These are phyloP conservation scores for Pseudotsuga menziesii DNA, from an alignment of 75 land plant genomes.

Conservation along the genomic window DNA sequence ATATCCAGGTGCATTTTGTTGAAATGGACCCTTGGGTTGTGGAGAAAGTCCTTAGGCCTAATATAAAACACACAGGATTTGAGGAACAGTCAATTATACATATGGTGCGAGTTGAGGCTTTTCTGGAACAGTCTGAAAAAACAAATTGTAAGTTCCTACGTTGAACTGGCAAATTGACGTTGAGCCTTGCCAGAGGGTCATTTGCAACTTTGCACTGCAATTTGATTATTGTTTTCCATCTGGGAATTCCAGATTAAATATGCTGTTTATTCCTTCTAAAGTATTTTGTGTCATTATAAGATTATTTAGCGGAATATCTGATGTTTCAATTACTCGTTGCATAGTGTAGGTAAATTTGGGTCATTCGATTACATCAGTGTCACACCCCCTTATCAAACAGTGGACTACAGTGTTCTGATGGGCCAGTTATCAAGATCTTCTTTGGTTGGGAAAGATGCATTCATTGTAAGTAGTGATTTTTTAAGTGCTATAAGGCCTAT, in stretches of 20 bases:
- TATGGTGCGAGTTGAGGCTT: slow-evolving; percentile 61
- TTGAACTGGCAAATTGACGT: neutral
- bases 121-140: slow-evolving; percentile 55
- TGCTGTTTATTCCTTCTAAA: neutral
- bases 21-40: slow-evolving; percentile 99
- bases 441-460: slow-evolving; percentile 70
- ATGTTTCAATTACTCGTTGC: neutral
- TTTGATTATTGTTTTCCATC: slow-evolving; percentile 8
- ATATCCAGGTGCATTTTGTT: slow-evolving; percentile 83
- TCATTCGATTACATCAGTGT: slow-evolving; percentile 93
- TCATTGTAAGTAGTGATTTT: slow-evolving; percentile 52
- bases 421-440: slow-evolving; percentile 60
- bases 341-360: slow-evolving; percentile 26
- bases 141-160: slow-evolving; percentile 21
- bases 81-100: slow-evolving; percentile 67
- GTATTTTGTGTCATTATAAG: neutral
- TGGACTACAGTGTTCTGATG: slow-evolving; percentile 70
- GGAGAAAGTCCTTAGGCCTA: slow-evolving; percentile 73
- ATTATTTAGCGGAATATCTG: neutral
- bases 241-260: neutral
- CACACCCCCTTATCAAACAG: slow-evolving; percentile 91
- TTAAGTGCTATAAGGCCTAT: neutral
- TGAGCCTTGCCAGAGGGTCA: neutral
- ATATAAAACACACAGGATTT: slow-evolving; percentile 80
- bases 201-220: slow-evolving; percentile 4